A percentile compares a stretch with the other conserved stretches of the same genome.
These are phyloP conservation scores for Aspergillus bombycis DNA, from an alignment of 2,329 filamentous ascomycete species.

Conservation along the genomic window DNA sequence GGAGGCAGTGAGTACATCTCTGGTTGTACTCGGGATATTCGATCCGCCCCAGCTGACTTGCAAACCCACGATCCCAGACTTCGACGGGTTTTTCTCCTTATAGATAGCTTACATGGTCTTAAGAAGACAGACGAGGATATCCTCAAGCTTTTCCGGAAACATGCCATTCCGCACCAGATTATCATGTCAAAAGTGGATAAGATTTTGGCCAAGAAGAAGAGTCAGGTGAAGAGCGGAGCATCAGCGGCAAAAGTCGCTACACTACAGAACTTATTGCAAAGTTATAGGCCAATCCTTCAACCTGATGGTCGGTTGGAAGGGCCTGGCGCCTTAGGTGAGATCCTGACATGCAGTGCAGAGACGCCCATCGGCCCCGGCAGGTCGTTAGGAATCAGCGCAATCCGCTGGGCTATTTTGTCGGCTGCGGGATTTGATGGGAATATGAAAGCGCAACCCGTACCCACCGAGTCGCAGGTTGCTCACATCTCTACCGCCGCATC, in stretches of 20 bases:
- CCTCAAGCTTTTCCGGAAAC: slow-evolving; percentile 57
- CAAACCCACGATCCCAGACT: slow-evolving; percentile 42
- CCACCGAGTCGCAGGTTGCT: slow-evolving; percentile 5
- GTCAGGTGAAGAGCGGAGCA: slow-evolving; percentile 36
- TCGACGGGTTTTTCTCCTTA: slow-evolving; percentile 64
- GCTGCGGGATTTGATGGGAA: slow-evolving; percentile 60
- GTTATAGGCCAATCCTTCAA: slow-evolving; percentile 47
- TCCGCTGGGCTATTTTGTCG: slow-evolving; percentile 66
- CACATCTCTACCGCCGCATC: slow-evolving; percentile 8
- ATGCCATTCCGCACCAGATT: slow-evolving; percentile 66
- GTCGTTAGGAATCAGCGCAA: slow-evolving; percentile 62
- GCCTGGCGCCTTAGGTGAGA: slow-evolving; percentile 57
- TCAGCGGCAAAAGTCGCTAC: slow-evolving; percentile 30
- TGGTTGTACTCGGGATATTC: not conserved
- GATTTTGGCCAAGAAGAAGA: slow-evolving; percentile 45
- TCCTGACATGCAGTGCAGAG: slow-evolving; percentile 62
- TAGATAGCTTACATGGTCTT: slow-evolving; percentile 66
- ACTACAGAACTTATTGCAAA: slow-evolving; percentile 45
- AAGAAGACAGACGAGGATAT: slow-evolving; percentile 64
- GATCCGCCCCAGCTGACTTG: not conserved
- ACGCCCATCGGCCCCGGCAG: slow-evolving; percentile 50
- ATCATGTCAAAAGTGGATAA: slow-evolving; percentile 69
- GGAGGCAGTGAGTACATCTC: slow-evolving; percentile 57
- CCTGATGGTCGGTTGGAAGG: slow-evolving; percentile 44
- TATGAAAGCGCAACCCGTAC: slow-evolving; percentile 28